phyloP scores from a whole-genome alignment of 169 alveolate genomes.

The Perkinsus marinus region DNA sequence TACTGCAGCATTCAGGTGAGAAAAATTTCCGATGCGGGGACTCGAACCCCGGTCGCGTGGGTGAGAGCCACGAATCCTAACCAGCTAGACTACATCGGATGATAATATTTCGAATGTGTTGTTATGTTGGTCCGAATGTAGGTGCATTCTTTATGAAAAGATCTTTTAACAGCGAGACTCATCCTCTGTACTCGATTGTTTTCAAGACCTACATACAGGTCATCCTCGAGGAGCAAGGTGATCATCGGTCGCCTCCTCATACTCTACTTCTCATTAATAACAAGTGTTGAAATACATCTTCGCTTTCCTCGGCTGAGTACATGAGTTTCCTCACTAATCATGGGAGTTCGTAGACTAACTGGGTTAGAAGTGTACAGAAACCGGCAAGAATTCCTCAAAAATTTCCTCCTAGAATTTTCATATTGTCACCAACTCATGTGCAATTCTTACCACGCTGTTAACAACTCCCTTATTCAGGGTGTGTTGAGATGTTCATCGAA shows the following conservation, averaged over 20 bases:
- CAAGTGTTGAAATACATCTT: too few relatives aligned
- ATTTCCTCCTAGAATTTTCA: too few relatives aligned
- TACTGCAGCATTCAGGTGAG: background rate
- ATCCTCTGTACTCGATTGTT: background rate
- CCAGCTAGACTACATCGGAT: background rate
- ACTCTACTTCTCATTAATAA: too few relatives aligned
- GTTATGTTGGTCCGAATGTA: background rate
- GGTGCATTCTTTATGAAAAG: background rate
- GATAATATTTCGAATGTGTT: background rate
- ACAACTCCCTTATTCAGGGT: too few relatives aligned
- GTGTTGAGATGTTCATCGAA: background rate
- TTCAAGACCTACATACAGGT: background rate
- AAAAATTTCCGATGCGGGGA: background rate
- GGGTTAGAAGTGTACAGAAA: too few relatives aligned
- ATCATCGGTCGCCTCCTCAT: background rate
- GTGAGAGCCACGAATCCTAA: background rate
- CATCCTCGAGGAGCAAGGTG: background rate
- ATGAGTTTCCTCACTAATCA: too few relatives aligned
- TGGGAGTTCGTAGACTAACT: too few relatives aligned
- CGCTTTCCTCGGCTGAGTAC: too few relatives aligned
- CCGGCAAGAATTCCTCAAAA: too few relatives aligned
- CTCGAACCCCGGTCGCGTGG: conserved; percentile 1
- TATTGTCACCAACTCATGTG: too few relatives aligned
- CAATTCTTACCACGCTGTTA: too few relatives aligned
- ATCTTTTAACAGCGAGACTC: background rate